These are phyloP conservation scores for Ganoderma multipileum DNA, from an alignment of 1,284 basidiomycete species.

Conservation along the genomic window DNA sequence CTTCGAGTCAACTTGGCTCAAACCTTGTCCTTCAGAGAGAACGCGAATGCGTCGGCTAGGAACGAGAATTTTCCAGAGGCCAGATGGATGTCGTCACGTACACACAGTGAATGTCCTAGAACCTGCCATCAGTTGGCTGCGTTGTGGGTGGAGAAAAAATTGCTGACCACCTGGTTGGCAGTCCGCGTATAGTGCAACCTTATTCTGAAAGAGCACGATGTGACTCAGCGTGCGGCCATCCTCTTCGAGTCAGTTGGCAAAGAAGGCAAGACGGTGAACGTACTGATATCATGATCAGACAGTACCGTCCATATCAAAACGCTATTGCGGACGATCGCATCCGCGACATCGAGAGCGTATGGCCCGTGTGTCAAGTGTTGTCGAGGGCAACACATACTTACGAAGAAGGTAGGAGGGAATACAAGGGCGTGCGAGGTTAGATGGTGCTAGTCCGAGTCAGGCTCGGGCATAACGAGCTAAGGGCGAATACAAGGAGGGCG, in stretches of 20 bases:
- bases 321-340: conserved; percentile 5
- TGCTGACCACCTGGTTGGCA: background rate
- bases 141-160: background rate
- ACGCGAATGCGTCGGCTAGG: background rate
- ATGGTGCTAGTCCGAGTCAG: conserved; percentile 11
- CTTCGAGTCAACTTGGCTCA: background rate
- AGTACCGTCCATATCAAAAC: conserved; percentile 23
- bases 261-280: background rate
- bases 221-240: background rate
- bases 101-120: background rate
- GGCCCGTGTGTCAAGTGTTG: conserved; percentile 8
- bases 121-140: background rate
- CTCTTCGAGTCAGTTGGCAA: background rate
- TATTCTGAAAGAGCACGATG: background rate
- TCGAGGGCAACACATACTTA: conserved; percentile 4
- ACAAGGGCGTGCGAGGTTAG: conserved; percentile 23
- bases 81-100: background rate
- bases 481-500: conserved; percentile 27
- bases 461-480: background rate
- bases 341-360: conserved; percentile 1
- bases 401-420: conserved; percentile 16
- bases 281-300: conserved; percentile 13
- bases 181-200: background rate
- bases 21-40: background rate
- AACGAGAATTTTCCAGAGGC: background rate